Percentiles rank a stretch among this genome's conserved stretches.
Evolutionary conservation across 2,329 filamentous ascomycete species (phyloP).

Genomic region (Pyrenophora tritici-repentis): DNA sequence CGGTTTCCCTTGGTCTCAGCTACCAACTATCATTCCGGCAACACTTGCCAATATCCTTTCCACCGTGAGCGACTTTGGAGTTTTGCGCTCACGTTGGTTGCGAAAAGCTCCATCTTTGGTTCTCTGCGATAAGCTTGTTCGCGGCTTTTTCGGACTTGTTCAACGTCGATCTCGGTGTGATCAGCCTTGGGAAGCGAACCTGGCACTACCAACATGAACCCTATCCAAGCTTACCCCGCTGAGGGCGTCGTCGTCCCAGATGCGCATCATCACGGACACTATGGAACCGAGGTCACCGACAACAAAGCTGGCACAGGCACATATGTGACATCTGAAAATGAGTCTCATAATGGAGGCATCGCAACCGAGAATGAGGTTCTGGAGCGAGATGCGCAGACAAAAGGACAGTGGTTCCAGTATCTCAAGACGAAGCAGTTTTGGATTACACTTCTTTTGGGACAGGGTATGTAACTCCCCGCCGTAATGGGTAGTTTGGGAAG

Average conservation of each 20-base stretch:
- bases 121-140: neutral
- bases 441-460: conserved; percentile 77
- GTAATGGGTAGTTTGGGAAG: too few relatives aligned
- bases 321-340: conserved; percentile 37
- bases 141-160: neutral
- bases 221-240: conserved; percentile 17
- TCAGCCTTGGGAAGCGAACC: neutral
- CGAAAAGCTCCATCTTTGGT: conserved; percentile 42
- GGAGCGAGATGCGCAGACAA: conserved; percentile 47
- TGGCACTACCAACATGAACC: conserved; percentile 12
- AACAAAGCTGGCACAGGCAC: conserved; percentile 27
- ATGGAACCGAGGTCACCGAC: conserved; percentile 12
- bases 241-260: conserved; percentile 18
- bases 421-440: conserved; percentile 86
- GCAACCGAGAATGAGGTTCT: conserved; percentile 25
- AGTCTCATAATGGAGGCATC: conserved; percentile 14
- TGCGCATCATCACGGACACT: conserved; percentile 27
- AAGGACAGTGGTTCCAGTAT: conserved; percentile 66
- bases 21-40: conserved; percentile 6
- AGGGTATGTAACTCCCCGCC: conserved; percentile 34
- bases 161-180: neutral
- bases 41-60: conserved; percentile 10
- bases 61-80: conserved; percentile 50
- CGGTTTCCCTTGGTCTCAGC: neutral
- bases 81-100: conserved; percentile 47